Base-by-base conservation (phyloP, 768 basidiomycete species). In the Filobasidium wieringae region DNA sequence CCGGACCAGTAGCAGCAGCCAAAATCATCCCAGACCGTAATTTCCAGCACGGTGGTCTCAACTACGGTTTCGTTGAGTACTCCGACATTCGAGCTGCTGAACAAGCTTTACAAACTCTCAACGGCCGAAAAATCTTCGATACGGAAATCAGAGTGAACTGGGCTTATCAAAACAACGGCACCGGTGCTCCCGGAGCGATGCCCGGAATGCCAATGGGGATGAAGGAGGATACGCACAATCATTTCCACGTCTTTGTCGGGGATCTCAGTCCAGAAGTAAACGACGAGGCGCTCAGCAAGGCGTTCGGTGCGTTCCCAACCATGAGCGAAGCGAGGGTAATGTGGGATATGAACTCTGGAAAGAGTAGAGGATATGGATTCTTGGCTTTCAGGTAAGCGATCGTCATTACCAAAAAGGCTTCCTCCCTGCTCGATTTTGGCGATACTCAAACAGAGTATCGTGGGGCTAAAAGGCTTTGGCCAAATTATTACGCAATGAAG, bases 301-400 rank as follows among this genome's bases (percentile, higher is more conserved):
- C 95, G 7, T 99, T 99, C 79, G 84, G 83, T 67, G 93, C 93
- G 36, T 99, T 99, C 72, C 92, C 91, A 31, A 87, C 86, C 61
- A 80, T 99, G 77, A 92, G 89, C 52, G 95, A 99, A 75, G 93
- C 93, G 51, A 83, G 95, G 32, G 95, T 97, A 60, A 97, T 97
- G 93, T 97, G 93, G 93, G 95, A 99, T 74, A 96, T 97, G 90
- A 95, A 92, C 77, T 93, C 92, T 53, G 95, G 95, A 61, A 96
- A 97, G 78, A 89, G 86, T 69, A 86, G 93, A 68, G 93, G 93
- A 39, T 96, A 97, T 71, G 92, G 93, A 51, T 97, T 97, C 81
- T 82, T 97, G 63, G 92, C 93, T 2, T 97, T 96, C 81, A 82
- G 70, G 72, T 73, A 59, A 58, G 68, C 68, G 5, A 14, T 51